A percentile compares a stretch with the other conserved stretches of the same genome.
Evolutionary conservation across 148 eudicot genomes (phyloP).

Genomic region (Rhododendron vialii): DNA sequence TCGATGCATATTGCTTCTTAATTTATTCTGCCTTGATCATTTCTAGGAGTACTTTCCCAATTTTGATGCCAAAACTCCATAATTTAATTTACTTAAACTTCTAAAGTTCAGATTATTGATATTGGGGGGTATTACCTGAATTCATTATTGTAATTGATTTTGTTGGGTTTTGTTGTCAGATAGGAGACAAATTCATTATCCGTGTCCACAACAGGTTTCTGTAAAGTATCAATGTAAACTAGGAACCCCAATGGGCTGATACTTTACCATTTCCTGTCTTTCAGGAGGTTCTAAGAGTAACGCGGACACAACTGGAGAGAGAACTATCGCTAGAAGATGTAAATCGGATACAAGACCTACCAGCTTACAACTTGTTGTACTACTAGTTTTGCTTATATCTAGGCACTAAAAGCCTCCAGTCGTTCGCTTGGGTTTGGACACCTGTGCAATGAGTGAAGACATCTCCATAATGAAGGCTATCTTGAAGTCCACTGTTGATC

Average conservation of each 20-base stretch:
- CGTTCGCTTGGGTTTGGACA: background rate
- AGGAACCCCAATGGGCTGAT: conserved; percentile 1
- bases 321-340: conserved; percentile 79
- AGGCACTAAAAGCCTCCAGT: background rate
- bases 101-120: background rate
- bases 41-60: background rate
- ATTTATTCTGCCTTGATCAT: background rate
- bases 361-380: conserved; percentile 77
- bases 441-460: background rate
- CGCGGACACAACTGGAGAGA: conserved; percentile 75
- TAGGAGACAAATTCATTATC: background rate
- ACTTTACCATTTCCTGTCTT: background rate
- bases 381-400: conserved; percentile 24
- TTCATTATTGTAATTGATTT: background rate
- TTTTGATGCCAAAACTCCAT: background rate
- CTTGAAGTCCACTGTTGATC: background rate
- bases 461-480: background rate
- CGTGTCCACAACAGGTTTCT: background rate
- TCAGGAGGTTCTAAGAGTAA: conserved; percentile 77
- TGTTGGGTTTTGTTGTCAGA: background rate
- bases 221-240: too few species aligned
- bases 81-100: background rate
- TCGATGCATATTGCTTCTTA: background rate
- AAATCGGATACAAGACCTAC: conserved; percentile 61
- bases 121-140: background rate